Base-by-base conservation (phyloP, 2,329 filamentous ascomycete genomes). In the Aspergillus sp. region DNA sequence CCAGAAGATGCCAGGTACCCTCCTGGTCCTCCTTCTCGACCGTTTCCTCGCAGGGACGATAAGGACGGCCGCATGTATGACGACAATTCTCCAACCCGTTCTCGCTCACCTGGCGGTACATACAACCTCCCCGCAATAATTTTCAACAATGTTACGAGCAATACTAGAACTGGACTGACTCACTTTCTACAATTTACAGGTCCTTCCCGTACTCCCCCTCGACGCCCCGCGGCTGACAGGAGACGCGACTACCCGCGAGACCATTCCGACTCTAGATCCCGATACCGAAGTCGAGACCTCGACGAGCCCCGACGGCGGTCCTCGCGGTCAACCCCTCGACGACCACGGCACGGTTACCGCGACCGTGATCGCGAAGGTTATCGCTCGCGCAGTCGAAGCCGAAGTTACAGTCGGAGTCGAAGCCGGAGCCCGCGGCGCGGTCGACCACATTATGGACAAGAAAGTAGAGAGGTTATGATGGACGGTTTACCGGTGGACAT, bases 381-480 rank as follows among this genome's bases (percentile, higher is more conserved):
- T 63, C 72, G 70, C 35, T 79, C 76, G n/a, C 73, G 58, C 39
- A 76, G 70, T 46, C 69, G 67, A 14, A 73, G 72, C 43, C 60
- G 70, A 56, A 75, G 75, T 58, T 66, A 67, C 61, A 73, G 70
- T 58, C 68, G 64, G 43, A 78, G 73, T 37, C 70, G 72, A 39
- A 71, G 71, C 55, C 69, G 73, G 45, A 71, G 71, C 50, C 70
- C 66, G 45, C 72, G 71, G n/a, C 72, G 74, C 60, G 66, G 72
- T 52, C 73, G 72, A 39, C 71, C 74, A 40, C 67, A 73, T 51
- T 71, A 70, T 62, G 77, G 74, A 24, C 73, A 72, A 45, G 77
- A 80, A 54, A 81, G 77, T 61, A 74, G 74, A 64, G 79, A 81
- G 66, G 70, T 81, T 17, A 81, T 81, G 69, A 75, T 82, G 74